phyloP scores from a whole-genome alignment of 495 filamentous ascomycete species.

The Podospora pseudoanserina region DNA sequence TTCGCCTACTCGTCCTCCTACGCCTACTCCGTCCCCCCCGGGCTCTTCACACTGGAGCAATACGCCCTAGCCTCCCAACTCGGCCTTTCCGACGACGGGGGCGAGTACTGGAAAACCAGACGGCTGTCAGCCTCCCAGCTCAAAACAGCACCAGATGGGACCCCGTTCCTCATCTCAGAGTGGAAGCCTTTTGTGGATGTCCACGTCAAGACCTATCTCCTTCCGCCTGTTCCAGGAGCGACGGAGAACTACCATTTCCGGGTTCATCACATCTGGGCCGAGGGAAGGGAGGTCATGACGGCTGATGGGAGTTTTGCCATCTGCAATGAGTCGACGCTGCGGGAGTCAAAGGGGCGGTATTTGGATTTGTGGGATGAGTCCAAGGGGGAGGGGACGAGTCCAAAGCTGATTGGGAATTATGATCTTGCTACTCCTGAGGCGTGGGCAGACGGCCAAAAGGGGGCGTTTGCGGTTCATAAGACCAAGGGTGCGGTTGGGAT shows the following conservation, averaged over 20 bases:
- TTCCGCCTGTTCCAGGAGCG: slow-evolving; percentile 49
- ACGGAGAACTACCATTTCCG: slow-evolving; percentile 67
- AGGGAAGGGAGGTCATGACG: slow-evolving; percentile 57
- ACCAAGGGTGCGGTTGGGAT: slow-evolving; percentile 69
- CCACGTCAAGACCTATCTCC: slow-evolving; percentile 57
- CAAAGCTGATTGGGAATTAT: slow-evolving; percentile 53
- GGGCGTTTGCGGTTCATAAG: slow-evolving; percentile 54
- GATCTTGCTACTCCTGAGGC: slow-evolving; percentile 55
- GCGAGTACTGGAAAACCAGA: slow-evolving; percentile 75
- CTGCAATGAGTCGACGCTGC: slow-evolving; percentile 51
- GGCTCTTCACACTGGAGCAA: slow-evolving; percentile 70
- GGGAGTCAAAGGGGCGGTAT: slow-evolving; percentile 50
- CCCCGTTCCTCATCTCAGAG: slow-evolving; percentile 57
- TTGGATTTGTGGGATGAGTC: slow-evolving; percentile 49
- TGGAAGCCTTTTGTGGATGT: slow-evolving; percentile 70
- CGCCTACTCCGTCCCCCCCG: slow-evolving; percentile 72
- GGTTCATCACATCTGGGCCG: slow-evolving; percentile 53
- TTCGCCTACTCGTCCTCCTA: slow-evolving; percentile 74
- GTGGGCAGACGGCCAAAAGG: slow-evolving; percentile 45
- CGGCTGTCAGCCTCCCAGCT: slow-evolving; percentile 57
- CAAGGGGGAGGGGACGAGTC: slow-evolving; percentile 45
- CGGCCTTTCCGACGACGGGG: slow-evolving; percentile 71
- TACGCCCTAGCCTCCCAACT: slow-evolving; percentile 71
- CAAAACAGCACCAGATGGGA: slow-evolving; percentile 40
- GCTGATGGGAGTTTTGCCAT: slow-evolving; percentile 72